Base-by-base conservation (phyloP, 225 moss, liverwort and hornwort genomes). In the Thuidium tamariscinum region DNA sequence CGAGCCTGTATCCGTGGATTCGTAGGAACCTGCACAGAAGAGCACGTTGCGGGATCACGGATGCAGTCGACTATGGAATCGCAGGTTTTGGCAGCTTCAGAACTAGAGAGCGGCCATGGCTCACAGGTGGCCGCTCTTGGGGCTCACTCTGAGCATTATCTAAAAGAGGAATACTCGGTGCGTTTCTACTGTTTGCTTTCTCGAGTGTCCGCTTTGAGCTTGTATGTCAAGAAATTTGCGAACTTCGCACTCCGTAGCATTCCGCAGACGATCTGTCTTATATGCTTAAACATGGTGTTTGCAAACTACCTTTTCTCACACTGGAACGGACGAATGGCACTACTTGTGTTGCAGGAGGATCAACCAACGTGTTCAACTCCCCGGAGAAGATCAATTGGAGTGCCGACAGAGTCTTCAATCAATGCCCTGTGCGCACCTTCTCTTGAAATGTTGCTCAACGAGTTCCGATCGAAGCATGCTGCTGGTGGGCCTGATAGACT, bases 141-240 rank as follows among this genome's bases (percentile, higher is more conserved):
- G 83, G 84, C 85, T 42, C 94, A 95, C 52, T 82, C 94, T 36
- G 90, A 94, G 51, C 92, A 94, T 83, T 88, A 91, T 60, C 89
- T 97, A 44, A 88, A 87, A n/a, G 90, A 89, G 59, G 95, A 94
- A 32, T 98, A 95, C 88, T 84, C 88, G 94, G 98, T 98, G 75
- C 11, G 91, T 62, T 69, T 46, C 64, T 21, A 15, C 46, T 82
- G 10, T 34, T 52, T 54, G 9, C 36, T 75, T 54, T 75, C 54
- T 54, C 25, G 52, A 51, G 52, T 74, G 34, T 74, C 22, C 51
- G 8, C 46, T 74, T n/a, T n/a, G 22, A n/a, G 51, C 20, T 34
- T 34, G 51, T 13, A 74, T 51, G 51, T 74, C 52, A 20, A 52
- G 74, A 74, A 51, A 20, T 34, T 74, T 51, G 74, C 49, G 21